Percentiles rank a stretch among this genome's conserved stretches.
These are phyloP conservation scores for Kockovaella imperatae DNA, from an alignment of 768 basidiomycete species.

Conservation along the genomic window DNA sequence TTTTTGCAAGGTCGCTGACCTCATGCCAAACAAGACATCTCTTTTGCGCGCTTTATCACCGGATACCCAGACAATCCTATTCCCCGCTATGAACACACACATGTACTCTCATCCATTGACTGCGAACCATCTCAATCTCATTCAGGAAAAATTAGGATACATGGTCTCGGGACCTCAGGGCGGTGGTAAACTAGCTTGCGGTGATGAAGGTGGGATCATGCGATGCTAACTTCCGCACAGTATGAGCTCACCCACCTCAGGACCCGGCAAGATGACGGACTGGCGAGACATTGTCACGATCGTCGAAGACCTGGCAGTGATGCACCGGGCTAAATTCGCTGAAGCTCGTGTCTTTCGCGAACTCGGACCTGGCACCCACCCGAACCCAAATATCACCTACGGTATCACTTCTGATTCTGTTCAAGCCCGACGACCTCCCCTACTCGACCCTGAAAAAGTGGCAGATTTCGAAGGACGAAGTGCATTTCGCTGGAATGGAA, in stretches of 20 bases:
- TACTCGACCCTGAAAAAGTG: no score
- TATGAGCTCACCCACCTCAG: slow-evolving; percentile 46
- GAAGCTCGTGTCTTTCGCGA: no score
- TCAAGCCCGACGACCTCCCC: no score
- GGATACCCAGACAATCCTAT: slow-evolving; percentile 76
- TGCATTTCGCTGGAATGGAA: no score
- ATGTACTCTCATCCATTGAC: slow-evolving; percentile 97
- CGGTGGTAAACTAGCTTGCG: slow-evolving; percentile 80
- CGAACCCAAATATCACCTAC: no score
- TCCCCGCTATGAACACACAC: slow-evolving; percentile 97
- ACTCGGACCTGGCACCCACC: no score
- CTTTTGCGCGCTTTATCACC: slow-evolving; percentile 76
- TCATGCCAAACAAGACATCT: slow-evolving; percentile 45
- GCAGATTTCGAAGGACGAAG: no score
- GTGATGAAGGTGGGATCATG: slow-evolving; percentile 62
- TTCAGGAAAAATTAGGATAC: slow-evolving; percentile 71
- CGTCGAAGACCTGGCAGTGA: slow-evolving; percentile 34
- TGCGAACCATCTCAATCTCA: slow-evolving; percentile 65
- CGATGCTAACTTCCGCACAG: no score
- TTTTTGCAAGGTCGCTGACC: background rate
- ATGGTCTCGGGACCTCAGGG: slow-evolving; percentile 71
- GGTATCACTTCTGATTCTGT: no score
- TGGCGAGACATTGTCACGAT: slow-evolving; percentile 69
- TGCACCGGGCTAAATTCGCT: background rate
- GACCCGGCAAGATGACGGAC: slow-evolving; percentile 90